A percentile compares a stretch with the other conserved stretches of the same genome.
Conservation (phyloP, 768 basidiomycete genomes). For the Crepidotus variabilis region DNA sequence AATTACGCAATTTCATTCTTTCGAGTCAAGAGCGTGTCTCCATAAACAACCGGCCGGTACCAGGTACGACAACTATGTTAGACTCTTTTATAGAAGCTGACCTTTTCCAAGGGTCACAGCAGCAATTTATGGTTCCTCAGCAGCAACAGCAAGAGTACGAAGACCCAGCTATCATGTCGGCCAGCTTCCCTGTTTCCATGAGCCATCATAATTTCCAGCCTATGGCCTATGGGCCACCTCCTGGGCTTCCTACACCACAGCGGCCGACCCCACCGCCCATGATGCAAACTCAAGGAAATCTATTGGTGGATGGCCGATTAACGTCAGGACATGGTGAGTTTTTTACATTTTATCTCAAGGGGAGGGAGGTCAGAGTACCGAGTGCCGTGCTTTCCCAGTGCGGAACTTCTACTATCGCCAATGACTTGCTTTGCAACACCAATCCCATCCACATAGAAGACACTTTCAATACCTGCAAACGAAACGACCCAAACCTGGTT, state of each 20-base stretch:
- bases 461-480: constrained; percentile 13
- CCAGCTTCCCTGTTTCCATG: constrained; percentile 48
- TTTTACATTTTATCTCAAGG: constrained; percentile 48
- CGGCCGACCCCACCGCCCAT: constrained; percentile 22
- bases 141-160: constrained; percentile 52
- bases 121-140: constrained; percentile 16
- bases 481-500: constrained; percentile 21
- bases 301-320: constrained; percentile 25
- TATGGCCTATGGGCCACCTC: constrained; percentile 57
- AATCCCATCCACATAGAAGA: not conserved
- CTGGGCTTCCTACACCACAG: constrained; percentile 52
- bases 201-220: constrained; percentile 28
- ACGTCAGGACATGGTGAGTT: constrained; percentile 65
- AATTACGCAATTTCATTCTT: constrained; percentile 73
- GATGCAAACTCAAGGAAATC: constrained; percentile 17
- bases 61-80: constrained; percentile 16
- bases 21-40: constrained; percentile 53
- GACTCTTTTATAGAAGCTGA: not conserved
- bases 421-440: constrained; percentile 46
- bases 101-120: not conserved
- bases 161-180: constrained; percentile 82
- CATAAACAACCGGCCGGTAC: constrained; percentile 15
- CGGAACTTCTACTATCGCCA: constrained; percentile 74
- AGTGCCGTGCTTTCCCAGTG: constrained; percentile 87
- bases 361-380: constrained; percentile 88